Evolutionary conservation across 768 basidiomycete species (phyloP), one percentile per base, ranked within the genome.

Genomic region (Jaapia argillacea): DNA sequence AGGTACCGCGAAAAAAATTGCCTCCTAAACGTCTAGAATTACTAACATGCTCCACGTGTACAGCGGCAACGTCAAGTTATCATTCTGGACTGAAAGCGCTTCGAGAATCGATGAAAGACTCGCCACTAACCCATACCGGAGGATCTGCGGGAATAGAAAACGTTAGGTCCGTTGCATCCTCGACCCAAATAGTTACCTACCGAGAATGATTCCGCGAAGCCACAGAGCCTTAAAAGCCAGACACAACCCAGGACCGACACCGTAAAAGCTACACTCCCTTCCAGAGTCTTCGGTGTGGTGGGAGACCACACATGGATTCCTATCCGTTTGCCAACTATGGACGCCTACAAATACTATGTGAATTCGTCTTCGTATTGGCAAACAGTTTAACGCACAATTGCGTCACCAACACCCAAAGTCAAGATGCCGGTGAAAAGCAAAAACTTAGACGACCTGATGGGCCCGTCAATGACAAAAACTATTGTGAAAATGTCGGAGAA

Each of bases 11-110:
- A n/a, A n/a, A n/a, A n/a, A n/a, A n/a, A n/a, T n/a, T n/a, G n/a
- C n/a, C n/a, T n/a, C n/a, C n/a, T 56, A 59, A 45, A 72, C 65
- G 42, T 65, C 69, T 5, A 72, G 67, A 40, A 91, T 62, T 24
- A 81, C 80, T 25, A 91, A 67, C 65, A 90, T 69, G 57, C 86
- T 85, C 91, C 92, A 99, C 69, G 93, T 81, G 60, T 85, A 98
- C 62, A 98, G 65, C n/a, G 96, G 94, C 48, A 99, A 68, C 33
- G 88, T 90, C 51, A 99, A 70, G 63, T 99, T 99, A 64, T 99
- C 96, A 63, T 98, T 98, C 65, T 99, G 96, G 57, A 84, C 83
- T 16, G 89, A 90, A 45, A 92, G 62, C 13, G 91, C 96, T 64
- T 99, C 96, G 50, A 98, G 70, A 35, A 88, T 59, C 2, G 80